Evolutionary conservation across 1,139 yeast species (phyloP).

Genomic region (Saccharomyces hybrid): DNA sequence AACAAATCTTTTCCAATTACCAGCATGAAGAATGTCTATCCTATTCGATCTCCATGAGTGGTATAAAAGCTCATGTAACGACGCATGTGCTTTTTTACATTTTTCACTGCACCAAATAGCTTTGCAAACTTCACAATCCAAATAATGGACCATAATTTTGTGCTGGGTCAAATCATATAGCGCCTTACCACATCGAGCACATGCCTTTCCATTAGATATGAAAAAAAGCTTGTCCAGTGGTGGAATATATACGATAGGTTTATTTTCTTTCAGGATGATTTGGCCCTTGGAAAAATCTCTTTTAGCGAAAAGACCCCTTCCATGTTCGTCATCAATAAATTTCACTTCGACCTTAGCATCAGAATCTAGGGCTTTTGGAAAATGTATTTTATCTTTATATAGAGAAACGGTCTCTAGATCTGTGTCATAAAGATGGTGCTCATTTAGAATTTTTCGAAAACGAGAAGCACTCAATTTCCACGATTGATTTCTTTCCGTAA

Average conservation of each 20-base stretch:
- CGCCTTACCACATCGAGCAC: slow-evolving; percentile 70
- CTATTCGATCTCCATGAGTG: neutral
- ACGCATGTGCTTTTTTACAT: slow-evolving; percentile 42
- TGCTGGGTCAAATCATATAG: slow-evolving; percentile 35
- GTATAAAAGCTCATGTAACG: neutral
- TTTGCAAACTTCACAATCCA: slow-evolving; percentile 61
- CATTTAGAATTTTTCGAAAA: slow-evolving; percentile 3
- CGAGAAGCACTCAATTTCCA: slow-evolving; percentile 43
- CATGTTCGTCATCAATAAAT: slow-evolving; percentile 30
- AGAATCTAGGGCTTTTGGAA: slow-evolving; percentile 33
- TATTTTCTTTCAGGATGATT: slow-evolving; percentile 50
- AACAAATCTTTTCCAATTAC: slow-evolving; percentile 49
- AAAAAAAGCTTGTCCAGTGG: slow-evolving; percentile 61
- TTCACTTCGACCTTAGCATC: neutral
- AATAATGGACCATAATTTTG: slow-evolving; percentile 40
- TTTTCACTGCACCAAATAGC: slow-evolving; percentile 64
- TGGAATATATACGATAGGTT: slow-evolving; percentile 61
- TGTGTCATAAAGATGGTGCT: slow-evolving; percentile 5
- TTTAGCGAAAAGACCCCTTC: slow-evolving; percentile 45
- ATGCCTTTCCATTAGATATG: slow-evolving; percentile 61
- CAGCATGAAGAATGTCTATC: slow-evolving; percentile 32
- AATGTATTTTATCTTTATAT: slow-evolving; percentile 47
- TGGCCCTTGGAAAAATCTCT: slow-evolving; percentile 42
- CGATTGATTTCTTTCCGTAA: slow-evolving; percentile 45
- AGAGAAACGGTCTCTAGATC: slow-evolving; percentile 36